A percentile compares a stretch with the other conserved stretches of the same genome.
These are phyloP conservation scores for Tolypocladium guangdongense DNA, from an alignment of 2,329 filamentous ascomycete genomes.

Conservation along the genomic window DNA sequence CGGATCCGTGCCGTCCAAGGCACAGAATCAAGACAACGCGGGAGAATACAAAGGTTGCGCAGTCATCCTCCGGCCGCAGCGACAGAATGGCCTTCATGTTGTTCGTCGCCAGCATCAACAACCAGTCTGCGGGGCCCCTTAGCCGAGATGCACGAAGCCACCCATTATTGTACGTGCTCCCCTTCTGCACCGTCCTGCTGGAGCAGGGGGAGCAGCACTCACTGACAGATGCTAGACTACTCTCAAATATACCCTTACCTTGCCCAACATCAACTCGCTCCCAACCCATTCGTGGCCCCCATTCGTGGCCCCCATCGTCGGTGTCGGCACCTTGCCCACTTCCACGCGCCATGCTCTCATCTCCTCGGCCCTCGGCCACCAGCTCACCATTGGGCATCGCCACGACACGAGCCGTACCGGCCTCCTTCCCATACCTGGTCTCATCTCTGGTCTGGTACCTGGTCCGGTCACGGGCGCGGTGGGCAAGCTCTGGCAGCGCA, in stretches of 20 bases:
- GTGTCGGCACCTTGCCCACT: not conserved
- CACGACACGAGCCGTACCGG: not conserved
- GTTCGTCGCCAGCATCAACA: not conserved
- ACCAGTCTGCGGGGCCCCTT: not conserved
- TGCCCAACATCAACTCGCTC: not conserved
- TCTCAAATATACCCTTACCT: not conserved
- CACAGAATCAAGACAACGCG: not conserved
- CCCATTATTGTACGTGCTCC: not conserved
- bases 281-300: not conserved
- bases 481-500: not conserved
- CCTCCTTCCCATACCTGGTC: not conserved
- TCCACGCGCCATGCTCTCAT: conserved; percentile 1
- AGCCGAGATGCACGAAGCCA: not conserved
- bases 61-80: not conserved
- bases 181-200: not conserved
- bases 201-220: not conserved
- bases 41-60: not conserved
- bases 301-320: not conserved
- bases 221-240: not conserved
- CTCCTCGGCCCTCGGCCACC: conserved; percentile 1
- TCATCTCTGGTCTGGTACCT: not conserved
- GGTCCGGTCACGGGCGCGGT: not conserved
- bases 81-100: not conserved
- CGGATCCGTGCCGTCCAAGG: not conserved
- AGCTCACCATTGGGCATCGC: not conserved